These are phyloP conservation scores for Jamesozyma hellenica DNA, from an alignment of 805 yeast genomes.

Conservation along the genomic window DNA sequence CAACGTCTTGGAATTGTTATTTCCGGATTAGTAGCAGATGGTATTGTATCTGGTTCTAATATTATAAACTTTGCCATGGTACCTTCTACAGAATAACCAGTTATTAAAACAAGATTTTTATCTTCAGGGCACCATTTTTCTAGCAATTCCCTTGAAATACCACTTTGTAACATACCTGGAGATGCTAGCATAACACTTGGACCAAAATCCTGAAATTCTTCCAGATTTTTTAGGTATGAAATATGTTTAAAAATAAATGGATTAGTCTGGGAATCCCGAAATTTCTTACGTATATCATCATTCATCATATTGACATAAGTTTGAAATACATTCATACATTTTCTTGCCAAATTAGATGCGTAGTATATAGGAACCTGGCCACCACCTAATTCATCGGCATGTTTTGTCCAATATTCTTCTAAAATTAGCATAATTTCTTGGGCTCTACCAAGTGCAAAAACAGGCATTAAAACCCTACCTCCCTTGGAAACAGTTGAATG, in stretches of 20 bases:
- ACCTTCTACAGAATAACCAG: constrained; percentile 98
- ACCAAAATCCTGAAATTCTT: constrained; percentile 81
- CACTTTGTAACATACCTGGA: constrained; percentile 98
- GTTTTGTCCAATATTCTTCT: constrained; percentile 88
- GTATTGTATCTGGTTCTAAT: constrained; percentile 85
- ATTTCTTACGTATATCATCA: constrained; percentile 68
- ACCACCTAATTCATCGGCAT: constrained; percentile 60
- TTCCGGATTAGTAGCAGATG: constrained; percentile 73
- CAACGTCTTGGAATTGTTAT: constrained; percentile 77
- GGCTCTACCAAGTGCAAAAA: constrained; percentile 93
- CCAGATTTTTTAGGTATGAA: constrained; percentile 67
- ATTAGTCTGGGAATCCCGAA: constrained; percentile 68
- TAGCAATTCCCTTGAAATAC: constrained; percentile 79
- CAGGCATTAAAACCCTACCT: constrained; percentile 87
- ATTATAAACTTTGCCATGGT: constrained; percentile 88
- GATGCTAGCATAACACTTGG: constrained; percentile 95
- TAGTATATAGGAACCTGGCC: constrained; percentile 68
- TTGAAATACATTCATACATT: constrained; percentile 95
- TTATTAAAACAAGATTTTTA: constrained; percentile 72
- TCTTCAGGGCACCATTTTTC: constrained; percentile 98
- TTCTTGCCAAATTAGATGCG: constrained; percentile 87
- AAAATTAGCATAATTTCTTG: constrained; percentile 83
- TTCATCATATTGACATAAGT: constrained; percentile 97
- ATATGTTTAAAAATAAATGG: constrained; percentile 88
- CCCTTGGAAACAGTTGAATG: constrained; percentile 80